Evolutionary conservation across 2,329 filamentous ascomycete genomes (phyloP).

Genomic region (Colletotrichum viniferum): DNA sequence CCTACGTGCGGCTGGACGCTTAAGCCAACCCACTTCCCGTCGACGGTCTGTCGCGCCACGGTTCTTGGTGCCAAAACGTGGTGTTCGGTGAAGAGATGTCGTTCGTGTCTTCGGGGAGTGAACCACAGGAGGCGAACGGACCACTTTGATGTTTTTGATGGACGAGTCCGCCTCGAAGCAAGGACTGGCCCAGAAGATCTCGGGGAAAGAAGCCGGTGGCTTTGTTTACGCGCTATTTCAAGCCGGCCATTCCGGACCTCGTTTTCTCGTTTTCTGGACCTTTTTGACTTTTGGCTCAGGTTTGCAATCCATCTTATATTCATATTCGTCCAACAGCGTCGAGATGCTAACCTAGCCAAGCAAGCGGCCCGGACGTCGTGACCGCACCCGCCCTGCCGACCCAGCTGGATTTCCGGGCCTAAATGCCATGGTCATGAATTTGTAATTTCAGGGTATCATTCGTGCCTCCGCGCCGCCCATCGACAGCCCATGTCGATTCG

Average conservation of each 20-base stretch:
- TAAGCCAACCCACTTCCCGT: conserved; percentile 2
- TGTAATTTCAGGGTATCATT: conserved; percentile 22
- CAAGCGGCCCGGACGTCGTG: neutral
- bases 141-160: neutral
- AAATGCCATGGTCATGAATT: neutral
- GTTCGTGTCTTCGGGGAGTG: neutral
- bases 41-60: neutral
- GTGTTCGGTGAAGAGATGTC: neutral
- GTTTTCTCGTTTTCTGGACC: neutral
- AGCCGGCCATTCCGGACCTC: neutral
- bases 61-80: neutral
- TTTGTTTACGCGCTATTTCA: neutral
- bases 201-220: neutral
- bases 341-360: neutral
- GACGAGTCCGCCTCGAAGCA: neutral
- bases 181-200: neutral
- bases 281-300: neutral
- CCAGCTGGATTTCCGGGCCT: neutral
- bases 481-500: neutral
- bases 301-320: neutral
- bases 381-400: neutral
- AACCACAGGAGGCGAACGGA: neutral
- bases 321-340: neutral
- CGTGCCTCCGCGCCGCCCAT: neutral
- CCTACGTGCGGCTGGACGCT: neutral